Evolutionary conservation across 805 yeast species (phyloP).

Genomic region (Clavispora carvajalis): DNA sequence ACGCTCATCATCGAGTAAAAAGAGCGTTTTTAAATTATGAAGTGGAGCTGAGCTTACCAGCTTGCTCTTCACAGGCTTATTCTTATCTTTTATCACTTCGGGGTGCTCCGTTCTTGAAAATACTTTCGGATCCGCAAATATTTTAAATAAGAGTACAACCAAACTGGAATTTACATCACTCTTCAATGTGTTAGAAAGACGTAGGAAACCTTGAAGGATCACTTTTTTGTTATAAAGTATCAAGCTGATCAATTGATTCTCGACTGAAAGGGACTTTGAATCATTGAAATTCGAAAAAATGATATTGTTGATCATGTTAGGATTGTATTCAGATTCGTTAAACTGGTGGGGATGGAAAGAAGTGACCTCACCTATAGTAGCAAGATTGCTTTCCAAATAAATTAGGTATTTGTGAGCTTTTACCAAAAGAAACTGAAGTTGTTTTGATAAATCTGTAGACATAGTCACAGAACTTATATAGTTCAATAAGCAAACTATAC

Average conservation of each 20-base stretch:
- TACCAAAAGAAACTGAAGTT: slow-evolving; percentile 35
- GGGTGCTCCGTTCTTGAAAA: slow-evolving; percentile 16
- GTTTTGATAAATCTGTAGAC: slow-evolving; percentile 38
- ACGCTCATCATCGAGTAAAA: slow-evolving; percentile 43
- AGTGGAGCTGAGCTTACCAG: slow-evolving; percentile 6
- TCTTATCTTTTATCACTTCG: slow-evolving; percentile 13
- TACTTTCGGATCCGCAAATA: slow-evolving; percentile 33
- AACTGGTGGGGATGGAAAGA: slow-evolving; percentile 23
- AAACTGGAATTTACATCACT: slow-evolving; percentile 38
- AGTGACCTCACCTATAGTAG: slow-evolving; percentile 28
- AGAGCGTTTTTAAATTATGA: slow-evolving; percentile 20
- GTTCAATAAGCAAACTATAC: slow-evolving; percentile 36
- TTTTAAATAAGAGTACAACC: slow-evolving; percentile 33
- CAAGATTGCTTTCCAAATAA: slow-evolving; percentile 34
- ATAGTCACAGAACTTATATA: slow-evolving; percentile 33
- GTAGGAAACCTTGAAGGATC: slow-evolving; percentile 31
- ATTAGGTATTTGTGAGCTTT: slow-evolving; percentile 38
- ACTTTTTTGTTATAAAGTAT: slow-evolving; percentile 33
- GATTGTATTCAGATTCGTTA: slow-evolving; percentile 27
- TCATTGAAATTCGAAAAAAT: slow-evolving; percentile 22
- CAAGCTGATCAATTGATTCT: slow-evolving; percentile 25
- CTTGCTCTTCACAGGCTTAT: slow-evolving; percentile 18
- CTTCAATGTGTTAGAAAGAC: slow-evolving; percentile 27
- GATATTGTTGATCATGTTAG: slow-evolving; percentile 25
- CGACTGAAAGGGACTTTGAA: slow-evolving; percentile 17